Conservation (phyloP, 371 early-diverging fungal species). For the Apophysomyces ossiformis region DNA sequence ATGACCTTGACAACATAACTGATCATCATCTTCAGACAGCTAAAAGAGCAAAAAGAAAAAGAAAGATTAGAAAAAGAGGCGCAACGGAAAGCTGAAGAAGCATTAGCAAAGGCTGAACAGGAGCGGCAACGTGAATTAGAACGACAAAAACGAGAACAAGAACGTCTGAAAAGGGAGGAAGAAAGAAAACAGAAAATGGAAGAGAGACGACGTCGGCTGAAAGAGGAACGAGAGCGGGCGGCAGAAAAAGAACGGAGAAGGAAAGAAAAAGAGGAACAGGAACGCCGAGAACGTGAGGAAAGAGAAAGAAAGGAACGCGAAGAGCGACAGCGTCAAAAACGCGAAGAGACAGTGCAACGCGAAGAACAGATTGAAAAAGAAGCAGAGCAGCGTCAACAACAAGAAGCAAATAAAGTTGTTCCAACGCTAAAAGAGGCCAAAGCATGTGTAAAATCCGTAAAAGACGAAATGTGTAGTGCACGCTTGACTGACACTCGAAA, state of each 20-base stretch:
- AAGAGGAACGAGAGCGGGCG: constrained; percentile 60
- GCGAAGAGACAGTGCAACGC: constrained; percentile 18
- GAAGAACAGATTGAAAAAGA: constrained; percentile 19
- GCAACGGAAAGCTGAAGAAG: constrained; percentile 35
- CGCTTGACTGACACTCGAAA: background rate
- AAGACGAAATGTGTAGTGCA: background rate
- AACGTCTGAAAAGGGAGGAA: constrained; percentile 56
- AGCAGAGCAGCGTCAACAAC: constrained; percentile 34
- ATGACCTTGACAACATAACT: background rate
- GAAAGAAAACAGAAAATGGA: constrained; percentile 56
- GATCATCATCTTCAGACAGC: constrained; percentile 16
- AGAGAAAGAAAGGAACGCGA: constrained; percentile 32
- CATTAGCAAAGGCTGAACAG: constrained; percentile 21
- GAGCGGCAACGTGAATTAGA: constrained; percentile 40
- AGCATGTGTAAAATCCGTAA: constrained; percentile 19
- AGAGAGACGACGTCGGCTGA: constrained; percentile 56
- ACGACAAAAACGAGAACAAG: constrained; percentile 56
- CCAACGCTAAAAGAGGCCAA: constrained; percentile 29
- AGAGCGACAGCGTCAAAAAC: constrained; percentile 41
- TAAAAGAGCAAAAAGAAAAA: constrained; percentile 37
- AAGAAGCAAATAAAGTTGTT: constrained; percentile 32
- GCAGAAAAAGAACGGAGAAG: constrained; percentile 63
- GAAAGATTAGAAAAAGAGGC: constrained; percentile 37
- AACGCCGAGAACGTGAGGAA: constrained; percentile 49
- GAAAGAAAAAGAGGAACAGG: constrained; percentile 58